Percentiles rank a stretch among this genome's conserved stretches.
phyloP scores from a whole-genome alignment of 371 early-diverging fungal genomes.

The Rhizomucor pusillus region DNA sequence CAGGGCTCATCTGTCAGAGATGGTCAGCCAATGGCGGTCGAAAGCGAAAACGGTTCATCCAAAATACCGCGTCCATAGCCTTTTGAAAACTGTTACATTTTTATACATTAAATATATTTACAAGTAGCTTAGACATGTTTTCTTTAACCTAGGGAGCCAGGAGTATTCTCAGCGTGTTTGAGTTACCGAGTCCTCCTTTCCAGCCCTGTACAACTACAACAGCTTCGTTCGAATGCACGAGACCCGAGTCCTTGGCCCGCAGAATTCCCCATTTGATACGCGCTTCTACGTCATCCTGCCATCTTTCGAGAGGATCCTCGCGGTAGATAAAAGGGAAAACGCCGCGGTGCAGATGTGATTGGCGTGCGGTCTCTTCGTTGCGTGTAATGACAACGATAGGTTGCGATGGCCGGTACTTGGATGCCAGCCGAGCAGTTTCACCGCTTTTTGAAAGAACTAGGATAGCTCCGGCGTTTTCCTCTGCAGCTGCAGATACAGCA shows the following conservation, averaged over 20 bases:
- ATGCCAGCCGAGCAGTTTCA: constrained; percentile 82
- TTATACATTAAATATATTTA: no score
- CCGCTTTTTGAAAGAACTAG: constrained; percentile 82
- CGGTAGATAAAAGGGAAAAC: constrained; percentile 82
- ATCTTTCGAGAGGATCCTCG: constrained; percentile 40
- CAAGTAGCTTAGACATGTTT: no score
- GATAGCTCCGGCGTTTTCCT: constrained; percentile 83
- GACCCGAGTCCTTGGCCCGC: constrained; percentile 53
- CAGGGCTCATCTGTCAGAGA: no score
- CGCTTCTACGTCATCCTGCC: constrained; percentile 66
- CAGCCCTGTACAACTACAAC: constrained; percentile 74
- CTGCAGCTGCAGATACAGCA: constrained; percentile 83
- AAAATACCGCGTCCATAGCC: no score
- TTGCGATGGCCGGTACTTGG: constrained; percentile 90
- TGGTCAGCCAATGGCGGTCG: no score
- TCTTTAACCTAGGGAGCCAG: constrained; percentile 25
- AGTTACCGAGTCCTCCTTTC: constrained; percentile 72
- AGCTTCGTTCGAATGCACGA: constrained; percentile 59
- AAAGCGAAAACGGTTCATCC: no score
- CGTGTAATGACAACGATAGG: constrained; percentile 89
- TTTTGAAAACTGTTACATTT: no score
- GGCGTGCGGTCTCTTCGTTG: constrained; percentile 77
- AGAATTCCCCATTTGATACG: constrained; percentile 63
- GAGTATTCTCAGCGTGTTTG: constrained; percentile 72
- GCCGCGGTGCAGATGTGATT: constrained; percentile 84